These are phyloP conservation scores for Halteria grandinella DNA, from an alignment of 73 alveolate genomes.

Conservation along the genomic window DNA sequence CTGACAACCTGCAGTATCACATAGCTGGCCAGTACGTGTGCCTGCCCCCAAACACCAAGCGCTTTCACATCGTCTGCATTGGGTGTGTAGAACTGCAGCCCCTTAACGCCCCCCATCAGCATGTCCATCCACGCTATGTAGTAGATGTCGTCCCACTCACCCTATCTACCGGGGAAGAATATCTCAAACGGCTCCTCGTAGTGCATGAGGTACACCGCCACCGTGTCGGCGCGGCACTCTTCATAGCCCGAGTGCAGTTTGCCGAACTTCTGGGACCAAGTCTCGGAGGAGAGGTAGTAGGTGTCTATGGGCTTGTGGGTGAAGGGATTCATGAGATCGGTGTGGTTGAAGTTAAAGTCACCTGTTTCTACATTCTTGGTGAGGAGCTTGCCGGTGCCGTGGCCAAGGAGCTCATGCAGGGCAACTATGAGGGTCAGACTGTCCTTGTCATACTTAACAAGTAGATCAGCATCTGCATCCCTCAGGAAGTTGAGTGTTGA, in stretches of 20 bases:
- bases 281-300: slow-evolving; percentile 83
- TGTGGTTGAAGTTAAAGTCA: slow-evolving; percentile 76
- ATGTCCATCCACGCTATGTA: slow-evolving; percentile 79
- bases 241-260: slow-evolving; percentile 85
- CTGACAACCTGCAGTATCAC: slow-evolving; percentile 67
- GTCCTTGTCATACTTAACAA: slow-evolving; percentile 32
- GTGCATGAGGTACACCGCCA: slow-evolving; percentile 88
- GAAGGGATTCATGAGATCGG: slow-evolving; percentile 85
- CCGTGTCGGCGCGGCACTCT: slow-evolving; percentile 96
- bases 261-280: slow-evolving; percentile 91
- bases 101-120: slow-evolving; percentile 68
- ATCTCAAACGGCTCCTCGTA: too few relatives aligned
- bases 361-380: slow-evolving; percentile 75
- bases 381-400: slow-evolving; percentile 93
- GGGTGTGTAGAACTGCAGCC: slow-evolving; percentile 69
- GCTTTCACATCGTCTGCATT: too few relatives aligned
- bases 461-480: slow-evolving; percentile 42
- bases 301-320: slow-evolving; percentile 84
- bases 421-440: slow-evolving; percentile 59
- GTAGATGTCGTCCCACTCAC: slow-evolving; percentile 70
- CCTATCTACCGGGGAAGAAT: slow-evolving; percentile 61
- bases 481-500: slow-evolving; percentile 52
- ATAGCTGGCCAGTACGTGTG: slow-evolving; percentile 78
- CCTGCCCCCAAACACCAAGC: slow-evolving; percentile 89
- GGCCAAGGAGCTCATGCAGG: slow-evolving; percentile 80